A percentile compares a stretch with the other conserved stretches of the same genome.
These are phyloP conservation scores for Hypoxylon lenormandii DNA, from an alignment of 495 filamentous ascomycete species.

Conservation along the genomic window DNA sequence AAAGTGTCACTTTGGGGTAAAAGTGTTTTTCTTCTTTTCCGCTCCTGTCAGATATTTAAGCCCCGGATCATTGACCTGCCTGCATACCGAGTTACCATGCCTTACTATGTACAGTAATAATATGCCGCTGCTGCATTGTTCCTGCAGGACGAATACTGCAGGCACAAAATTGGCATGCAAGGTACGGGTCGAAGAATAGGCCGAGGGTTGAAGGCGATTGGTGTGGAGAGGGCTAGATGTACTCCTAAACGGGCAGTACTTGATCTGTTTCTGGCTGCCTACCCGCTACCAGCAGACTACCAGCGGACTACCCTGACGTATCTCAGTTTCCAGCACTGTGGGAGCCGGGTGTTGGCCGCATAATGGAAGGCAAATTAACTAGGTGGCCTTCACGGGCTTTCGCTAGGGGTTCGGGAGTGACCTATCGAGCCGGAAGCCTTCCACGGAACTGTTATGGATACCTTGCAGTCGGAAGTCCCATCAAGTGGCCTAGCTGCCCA, in stretches of 20 bases:
- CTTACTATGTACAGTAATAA: constrained; percentile 44
- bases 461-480: constrained; percentile 45
- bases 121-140: constrained; percentile 47
- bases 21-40: constrained; percentile 22
- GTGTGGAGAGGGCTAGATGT: constrained; percentile 36
- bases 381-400: constrained; percentile 21
- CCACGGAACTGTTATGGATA: constrained; percentile 48
- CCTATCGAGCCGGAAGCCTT: constrained; percentile 51
- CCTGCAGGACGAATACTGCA: constrained; percentile 53
- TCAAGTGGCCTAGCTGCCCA: too few species aligned
- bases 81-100: constrained; percentile 44
- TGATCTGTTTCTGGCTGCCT: constrained; percentile 8
- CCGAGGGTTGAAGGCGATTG: constrained; percentile 41
- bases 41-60: constrained; percentile 32
- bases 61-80: constrained; percentile 37
- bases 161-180: constrained; percentile 53
- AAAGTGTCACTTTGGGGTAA: constrained; percentile 16
- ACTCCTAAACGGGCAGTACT: constrained; percentile 36
- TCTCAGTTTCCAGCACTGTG: constrained; percentile 45
- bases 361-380: constrained; percentile 48
- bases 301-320: constrained; percentile 33
- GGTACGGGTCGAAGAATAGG: constrained; percentile 50
- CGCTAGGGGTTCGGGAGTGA: too few species aligned
- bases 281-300: constrained; percentile 12
- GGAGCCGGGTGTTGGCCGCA: constrained; percentile 47